Conservation (phyloP, 1,139 yeast species). For the Suhomyces chickasaworum region DNA sequence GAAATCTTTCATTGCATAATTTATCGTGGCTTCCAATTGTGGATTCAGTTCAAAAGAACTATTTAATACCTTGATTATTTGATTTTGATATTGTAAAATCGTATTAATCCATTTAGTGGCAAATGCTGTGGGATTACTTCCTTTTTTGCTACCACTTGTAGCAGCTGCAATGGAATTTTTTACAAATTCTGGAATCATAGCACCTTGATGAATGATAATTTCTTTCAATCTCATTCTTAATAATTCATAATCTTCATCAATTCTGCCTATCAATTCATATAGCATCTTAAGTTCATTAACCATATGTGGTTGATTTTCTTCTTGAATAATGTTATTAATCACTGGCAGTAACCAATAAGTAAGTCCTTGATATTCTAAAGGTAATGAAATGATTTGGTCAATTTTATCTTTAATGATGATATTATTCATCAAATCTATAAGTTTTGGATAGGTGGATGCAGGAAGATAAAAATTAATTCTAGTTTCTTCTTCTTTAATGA, state of each 20-base stretch:
- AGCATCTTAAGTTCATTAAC: constrained; percentile 43
- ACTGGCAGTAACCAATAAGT: constrained; percentile 52
- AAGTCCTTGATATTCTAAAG: constrained; percentile 56
- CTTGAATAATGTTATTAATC: constrained; percentile 24
- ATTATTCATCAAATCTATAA: constrained; percentile 58
- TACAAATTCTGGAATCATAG: constrained; percentile 31
- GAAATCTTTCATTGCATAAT: constrained; percentile 62
- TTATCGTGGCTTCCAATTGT: constrained; percentile 56
- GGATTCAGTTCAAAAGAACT: constrained; percentile 53
- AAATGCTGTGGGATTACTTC: constrained; percentile 36
- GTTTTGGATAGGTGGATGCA: constrained; percentile 51
- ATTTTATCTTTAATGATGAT: constrained; percentile 65
- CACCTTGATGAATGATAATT: constrained; percentile 47
- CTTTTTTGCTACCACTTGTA: constrained; percentile 21
- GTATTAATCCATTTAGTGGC: constrained; percentile 74
- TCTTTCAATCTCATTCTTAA: constrained; percentile 53
- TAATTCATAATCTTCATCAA: constrained; percentile 54
- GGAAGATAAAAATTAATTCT: constrained; percentile 61
- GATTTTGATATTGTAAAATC: constrained; percentile 56
- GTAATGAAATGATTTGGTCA: constrained; percentile 46
- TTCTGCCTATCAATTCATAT: constrained; percentile 54
- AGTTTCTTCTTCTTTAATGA: constrained; percentile 61
- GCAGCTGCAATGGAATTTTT: constrained; percentile 21
- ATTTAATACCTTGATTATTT: constrained; percentile 50
- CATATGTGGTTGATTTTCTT: constrained; percentile 14